phyloP scores from a whole-genome alignment of 2,329 filamentous ascomycete species.

The Elsinoe perseae region DNA sequence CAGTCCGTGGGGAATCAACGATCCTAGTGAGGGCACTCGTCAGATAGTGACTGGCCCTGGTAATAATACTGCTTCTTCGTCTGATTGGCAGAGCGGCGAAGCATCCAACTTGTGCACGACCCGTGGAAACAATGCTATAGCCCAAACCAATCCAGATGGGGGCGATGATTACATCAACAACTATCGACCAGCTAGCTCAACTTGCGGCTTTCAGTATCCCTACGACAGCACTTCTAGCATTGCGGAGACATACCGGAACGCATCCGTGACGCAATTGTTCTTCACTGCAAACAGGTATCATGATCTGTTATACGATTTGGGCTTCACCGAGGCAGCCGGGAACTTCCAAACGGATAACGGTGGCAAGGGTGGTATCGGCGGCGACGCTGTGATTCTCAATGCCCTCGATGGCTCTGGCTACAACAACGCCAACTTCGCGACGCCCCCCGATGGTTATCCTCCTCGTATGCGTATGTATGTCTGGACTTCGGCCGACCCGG shows the following conservation, averaged over 20 bases:
- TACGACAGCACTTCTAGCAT: too few species aligned
- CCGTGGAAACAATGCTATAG: slow-evolving; percentile 52
- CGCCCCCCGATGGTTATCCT: slow-evolving; percentile 44
- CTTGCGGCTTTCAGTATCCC: slow-evolving; percentile 25
- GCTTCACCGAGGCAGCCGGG: slow-evolving; percentile 51
- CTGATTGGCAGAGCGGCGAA: slow-evolving; percentile 49
- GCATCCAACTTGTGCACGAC: slow-evolving; percentile 44
- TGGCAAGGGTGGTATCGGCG: slow-evolving; percentile 43
- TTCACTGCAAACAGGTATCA: slow-evolving; percentile 55
- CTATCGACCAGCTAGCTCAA: slow-evolving; percentile 5
- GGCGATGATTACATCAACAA: slow-evolving; percentile 39
- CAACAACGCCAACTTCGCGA: slow-evolving; percentile 53
- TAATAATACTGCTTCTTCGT: slow-evolving; percentile 40
- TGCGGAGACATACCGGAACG: slow-evolving; percentile 20
- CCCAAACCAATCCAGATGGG: slow-evolving; percentile 46
- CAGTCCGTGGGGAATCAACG: not conserved
- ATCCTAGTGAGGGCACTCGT: slow-evolving; percentile 29
- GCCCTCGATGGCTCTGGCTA: slow-evolving; percentile 48
- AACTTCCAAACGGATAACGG: slow-evolving; percentile 55
- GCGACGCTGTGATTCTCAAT: slow-evolving; percentile 31
- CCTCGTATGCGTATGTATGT: slow-evolving; percentile 54
- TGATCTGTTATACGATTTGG: slow-evolving; percentile 50
- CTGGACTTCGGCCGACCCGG: slow-evolving; percentile 43
- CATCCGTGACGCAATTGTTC: slow-evolving; percentile 52
- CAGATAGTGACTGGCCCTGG: slow-evolving; percentile 43